These are phyloP conservation scores for Talaromyces sp. DNA, from an alignment of 2,329 filamentous ascomycete genomes.

Conservation along the genomic window DNA sequence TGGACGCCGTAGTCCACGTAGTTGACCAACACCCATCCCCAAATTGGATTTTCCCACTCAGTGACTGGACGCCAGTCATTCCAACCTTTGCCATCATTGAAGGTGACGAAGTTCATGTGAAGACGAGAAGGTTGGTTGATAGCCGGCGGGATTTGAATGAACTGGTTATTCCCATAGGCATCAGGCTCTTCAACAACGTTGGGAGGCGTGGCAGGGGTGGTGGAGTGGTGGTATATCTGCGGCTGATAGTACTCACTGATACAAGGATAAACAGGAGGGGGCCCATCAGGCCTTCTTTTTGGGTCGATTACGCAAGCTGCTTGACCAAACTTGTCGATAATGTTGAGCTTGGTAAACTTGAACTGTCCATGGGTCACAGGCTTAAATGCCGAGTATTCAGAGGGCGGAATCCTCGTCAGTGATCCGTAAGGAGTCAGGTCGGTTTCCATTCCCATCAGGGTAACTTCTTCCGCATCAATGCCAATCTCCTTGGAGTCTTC, in stretches of 20 bases:
- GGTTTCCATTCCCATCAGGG: too few relatives aligned
- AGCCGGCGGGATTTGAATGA: background rate
- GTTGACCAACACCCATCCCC: conserved; percentile 29
- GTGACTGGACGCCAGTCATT: conserved; percentile 17
- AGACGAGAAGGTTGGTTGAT: conserved; percentile 31
- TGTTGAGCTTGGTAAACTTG: conserved; percentile 43
- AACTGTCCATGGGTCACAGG: conserved; percentile 48
- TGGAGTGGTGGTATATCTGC: too few relatives aligned
- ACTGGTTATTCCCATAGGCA: background rate
- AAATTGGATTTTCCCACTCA: conserved; percentile 25
- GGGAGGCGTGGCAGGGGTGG: too few relatives aligned
- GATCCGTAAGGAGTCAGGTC: background rate
- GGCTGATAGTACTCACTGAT: conserved; percentile 17
- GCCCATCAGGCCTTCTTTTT: background rate
- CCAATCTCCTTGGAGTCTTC: too few relatives aligned
- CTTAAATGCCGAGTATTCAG: conserved; percentile 44
- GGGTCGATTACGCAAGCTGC: conserved; percentile 31
- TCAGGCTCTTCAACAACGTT: background rate
- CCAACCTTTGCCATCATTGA: too few relatives aligned
- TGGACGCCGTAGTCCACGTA: conserved; percentile 26
- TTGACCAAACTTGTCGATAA: conserved; percentile 50
- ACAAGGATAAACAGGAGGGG: conserved; percentile 18
- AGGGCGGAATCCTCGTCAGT: background rate
- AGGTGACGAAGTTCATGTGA: too few relatives aligned
- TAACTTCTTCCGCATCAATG: too few relatives aligned